Percentiles rank a stretch among this genome's conserved stretches.
These are phyloP conservation scores for Chenopodium quinoa DNA, from an alignment of 148 eudicot species.

Conservation along the genomic window DNA sequence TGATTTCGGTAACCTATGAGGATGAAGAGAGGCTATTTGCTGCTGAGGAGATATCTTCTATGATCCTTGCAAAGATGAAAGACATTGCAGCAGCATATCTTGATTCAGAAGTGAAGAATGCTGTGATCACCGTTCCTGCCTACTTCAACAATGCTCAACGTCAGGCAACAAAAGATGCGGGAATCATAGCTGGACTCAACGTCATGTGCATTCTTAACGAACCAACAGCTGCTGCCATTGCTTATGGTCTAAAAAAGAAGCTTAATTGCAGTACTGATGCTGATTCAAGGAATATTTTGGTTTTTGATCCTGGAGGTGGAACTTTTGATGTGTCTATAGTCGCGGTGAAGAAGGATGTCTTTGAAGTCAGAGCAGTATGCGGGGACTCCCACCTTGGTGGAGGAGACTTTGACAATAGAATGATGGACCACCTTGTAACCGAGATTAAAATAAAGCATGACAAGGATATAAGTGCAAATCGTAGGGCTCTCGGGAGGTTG, in stretches of 20 bases:
- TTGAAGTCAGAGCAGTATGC: not conserved
- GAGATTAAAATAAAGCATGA: constrained; percentile 7
- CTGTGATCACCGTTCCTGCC: not conserved
- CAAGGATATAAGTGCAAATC: not conserved
- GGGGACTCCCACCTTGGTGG: constrained; percentile 5
- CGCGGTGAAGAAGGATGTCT: not conserved
- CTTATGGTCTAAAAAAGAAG: constrained; percentile 9
- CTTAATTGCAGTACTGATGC: not conserved
- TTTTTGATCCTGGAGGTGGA: too few relatives aligned
- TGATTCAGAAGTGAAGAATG: not conserved
- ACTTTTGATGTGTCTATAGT: not conserved
- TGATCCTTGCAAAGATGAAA: not conserved
- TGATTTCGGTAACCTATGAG: not conserved
- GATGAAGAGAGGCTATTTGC: not conserved
- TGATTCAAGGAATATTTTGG: too few relatives aligned
- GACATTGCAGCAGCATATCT: not conserved
- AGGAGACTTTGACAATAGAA: not conserved
- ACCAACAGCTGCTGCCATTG: constrained; percentile 25
- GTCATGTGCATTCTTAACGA: constrained; percentile 16
- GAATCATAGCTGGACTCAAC: constrained; percentile 8
- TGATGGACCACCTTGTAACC: not conserved
- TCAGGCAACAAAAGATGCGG: constrained; percentile 7
- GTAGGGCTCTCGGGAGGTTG: constrained; percentile 10
- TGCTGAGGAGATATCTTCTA: not conserved
- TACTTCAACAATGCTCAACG: not conserved